Evolutionary conservation across 2,329 filamentous ascomycete species (phyloP), one percentile per base, ranked within the genome.

Genomic region (Ophiostoma australiae): DNA sequence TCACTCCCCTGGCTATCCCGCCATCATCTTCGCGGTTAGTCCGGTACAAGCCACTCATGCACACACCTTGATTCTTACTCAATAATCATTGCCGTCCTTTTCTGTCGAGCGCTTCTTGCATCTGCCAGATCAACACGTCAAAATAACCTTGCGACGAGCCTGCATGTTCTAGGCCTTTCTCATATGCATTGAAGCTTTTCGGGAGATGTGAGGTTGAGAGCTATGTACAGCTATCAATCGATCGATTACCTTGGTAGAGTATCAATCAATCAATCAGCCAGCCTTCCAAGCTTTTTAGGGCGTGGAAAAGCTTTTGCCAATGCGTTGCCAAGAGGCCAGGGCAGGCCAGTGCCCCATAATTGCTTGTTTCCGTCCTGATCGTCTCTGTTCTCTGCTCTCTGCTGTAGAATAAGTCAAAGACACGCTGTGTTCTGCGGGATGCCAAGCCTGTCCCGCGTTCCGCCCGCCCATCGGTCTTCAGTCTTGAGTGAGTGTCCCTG

Each of bases 381-480:
- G 58, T 33, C 58, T 20, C 4, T n/a, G n/a, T 31, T 39, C 61
- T 58, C 15, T n/a, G 11, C 63, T 41, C 33, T 58, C n/a, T 6
- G 6, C 63, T 66, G 63, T 66, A 66, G 11, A 27, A 20, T 35
- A 35, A 17, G 33, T 20, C 33, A 13, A 58, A 15, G 8, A 39
- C n/a, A 23, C 20, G 35, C 35, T 39, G 35, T 39, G 20, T 15
- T 66, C 20, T 66, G 35, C 33, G 63, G 33, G 17, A 20, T 66
- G 63, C 63, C 63, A 66, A 66, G 63, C 63, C n/a, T 66, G 35
- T 66, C 63, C 58, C 58, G 58, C 58, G 27, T 33, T 20, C 58
- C 58, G 58, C 27, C 55, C 58, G 3, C 44, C 17, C 10, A 13
- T 10, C 37, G 10, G 37, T 39, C 1, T 10, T 3, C 37, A 39